phyloP scores from a whole-genome alignment of 2,329 filamentous ascomycete genomes.

The Cercospora berteroae region DNA sequence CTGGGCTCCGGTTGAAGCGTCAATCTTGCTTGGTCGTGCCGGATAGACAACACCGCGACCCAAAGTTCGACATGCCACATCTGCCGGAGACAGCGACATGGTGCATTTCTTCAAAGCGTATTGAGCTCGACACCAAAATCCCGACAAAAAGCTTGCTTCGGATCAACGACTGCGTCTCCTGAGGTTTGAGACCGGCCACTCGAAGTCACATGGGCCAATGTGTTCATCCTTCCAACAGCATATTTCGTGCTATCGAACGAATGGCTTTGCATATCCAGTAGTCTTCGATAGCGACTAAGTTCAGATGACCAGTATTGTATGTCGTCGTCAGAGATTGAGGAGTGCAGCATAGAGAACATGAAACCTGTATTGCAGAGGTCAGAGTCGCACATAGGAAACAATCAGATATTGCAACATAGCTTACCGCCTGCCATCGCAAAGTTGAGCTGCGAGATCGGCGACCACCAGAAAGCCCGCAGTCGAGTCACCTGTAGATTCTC shows the following conservation, averaged over 20 bases:
- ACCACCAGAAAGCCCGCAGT: constrained; percentile 30
- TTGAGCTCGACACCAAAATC: constrained; percentile 27
- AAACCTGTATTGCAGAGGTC: constrained; percentile 20
- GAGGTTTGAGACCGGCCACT: constrained; percentile 6
- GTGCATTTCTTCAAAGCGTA: constrained; percentile 10
- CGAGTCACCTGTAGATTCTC: constrained; percentile 27
- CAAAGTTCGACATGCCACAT: neutral
- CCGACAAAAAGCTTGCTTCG: constrained; percentile 27
- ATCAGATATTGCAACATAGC: neutral
- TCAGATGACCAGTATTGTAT: constrained; percentile 28
- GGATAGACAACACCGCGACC: neutral
- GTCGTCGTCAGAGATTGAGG: constrained; percentile 22
- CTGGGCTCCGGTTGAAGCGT: neutral
- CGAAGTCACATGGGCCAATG: constrained; percentile 21
- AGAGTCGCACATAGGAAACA: neutral
- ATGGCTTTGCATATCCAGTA: constrained; percentile 29
- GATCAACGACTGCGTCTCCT: constrained; percentile 14
- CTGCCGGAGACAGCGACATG: neutral
- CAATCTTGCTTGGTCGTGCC: neutral
- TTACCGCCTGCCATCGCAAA: constrained; percentile 15
- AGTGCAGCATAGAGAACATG: constrained; percentile 29
- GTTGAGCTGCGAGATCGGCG: constrained; percentile 25
- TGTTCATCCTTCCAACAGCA: constrained; percentile 23
- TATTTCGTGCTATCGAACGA: constrained; percentile 27
- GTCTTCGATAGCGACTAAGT: constrained; percentile 22